Conservation (phyloP, 1,139 yeast species). For the Candida smagusa region DNA sequence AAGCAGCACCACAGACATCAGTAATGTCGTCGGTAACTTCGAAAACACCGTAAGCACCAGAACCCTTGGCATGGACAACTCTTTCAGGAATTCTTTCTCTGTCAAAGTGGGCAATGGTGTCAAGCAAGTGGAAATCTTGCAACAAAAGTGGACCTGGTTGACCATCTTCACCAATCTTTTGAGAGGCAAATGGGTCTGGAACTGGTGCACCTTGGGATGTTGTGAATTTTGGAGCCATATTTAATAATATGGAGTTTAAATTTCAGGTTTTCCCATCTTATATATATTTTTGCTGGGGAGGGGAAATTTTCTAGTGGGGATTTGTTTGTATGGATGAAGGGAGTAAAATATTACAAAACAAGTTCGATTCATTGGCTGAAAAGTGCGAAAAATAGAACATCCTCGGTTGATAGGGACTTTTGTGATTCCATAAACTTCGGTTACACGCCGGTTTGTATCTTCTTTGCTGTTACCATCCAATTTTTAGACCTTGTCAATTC, state of each 20-base stretch:
- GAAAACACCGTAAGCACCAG: constrained; percentile 79
- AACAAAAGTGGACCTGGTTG: constrained; percentile 52
- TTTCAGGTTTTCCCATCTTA: background rate
- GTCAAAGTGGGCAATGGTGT: constrained; percentile 77
- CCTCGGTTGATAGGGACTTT: too few species aligned
- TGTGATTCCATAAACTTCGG: too few species aligned
- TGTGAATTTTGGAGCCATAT: constrained; percentile 47
- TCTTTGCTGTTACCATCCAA: too few species aligned
- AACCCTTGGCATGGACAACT: constrained; percentile 89
- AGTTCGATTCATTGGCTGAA: constrained; percentile 6
- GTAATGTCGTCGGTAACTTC: constrained; percentile 81
- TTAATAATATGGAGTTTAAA: constrained; percentile 2
- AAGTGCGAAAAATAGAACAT: too few species aligned
- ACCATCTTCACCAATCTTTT: constrained; percentile 70
- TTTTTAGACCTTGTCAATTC: too few species aligned
- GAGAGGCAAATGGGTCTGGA: constrained; percentile 66
- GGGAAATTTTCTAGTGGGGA: constrained; percentile 8
- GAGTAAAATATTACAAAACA: constrained; percentile 7
- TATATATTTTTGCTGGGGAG: constrained; percentile 5
- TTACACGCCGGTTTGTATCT: too few species aligned
- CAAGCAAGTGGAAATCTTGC: constrained; percentile 78
- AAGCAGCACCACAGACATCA: constrained; percentile 68
- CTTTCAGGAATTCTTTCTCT: constrained; percentile 88
- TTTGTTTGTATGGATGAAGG: constrained; percentile 5
- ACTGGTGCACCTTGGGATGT: constrained; percentile 76